These are phyloP conservation scores for Ustilago crameri DNA, from an alignment of 1,284 basidiomycete species.

Conservation along the genomic window DNA sequence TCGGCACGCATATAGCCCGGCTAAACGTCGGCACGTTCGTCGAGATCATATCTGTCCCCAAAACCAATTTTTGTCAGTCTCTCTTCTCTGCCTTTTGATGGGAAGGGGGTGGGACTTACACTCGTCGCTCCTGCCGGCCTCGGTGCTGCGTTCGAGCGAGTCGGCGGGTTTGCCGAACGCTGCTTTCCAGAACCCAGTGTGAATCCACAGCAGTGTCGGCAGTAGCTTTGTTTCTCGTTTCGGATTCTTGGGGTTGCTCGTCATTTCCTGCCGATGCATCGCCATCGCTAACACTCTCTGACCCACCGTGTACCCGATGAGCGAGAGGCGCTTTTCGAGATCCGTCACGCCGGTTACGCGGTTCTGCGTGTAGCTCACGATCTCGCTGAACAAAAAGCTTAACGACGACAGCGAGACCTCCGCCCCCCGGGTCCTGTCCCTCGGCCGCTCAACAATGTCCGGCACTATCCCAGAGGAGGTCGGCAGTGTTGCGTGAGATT, in stretches of 20 bases:
- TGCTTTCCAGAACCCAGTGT: constrained; percentile 84
- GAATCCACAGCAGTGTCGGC: constrained; percentile 63
- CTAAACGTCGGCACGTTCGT: constrained; percentile 94
- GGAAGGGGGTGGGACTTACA: constrained; percentile 74
- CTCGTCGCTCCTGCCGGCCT: constrained; percentile 83
- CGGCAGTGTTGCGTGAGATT: constrained; percentile 1
- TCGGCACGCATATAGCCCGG: constrained; percentile 88
- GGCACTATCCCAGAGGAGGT: constrained; percentile 22
- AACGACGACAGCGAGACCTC: constrained; percentile 54
- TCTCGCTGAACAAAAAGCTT: constrained; percentile 61
- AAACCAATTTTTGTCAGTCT: too few relatives aligned
- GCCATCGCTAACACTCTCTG: constrained; percentile 49
- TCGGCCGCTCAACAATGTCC: constrained; percentile 62
- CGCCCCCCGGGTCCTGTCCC: constrained; percentile 50
- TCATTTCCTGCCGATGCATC: constrained; percentile 55
- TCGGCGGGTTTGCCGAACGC: constrained; percentile 94
- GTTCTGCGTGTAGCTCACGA: constrained; percentile 82
- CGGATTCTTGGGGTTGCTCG: constrained; percentile 55
- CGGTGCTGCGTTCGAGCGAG: constrained; percentile 92
- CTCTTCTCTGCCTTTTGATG: too few relatives aligned
- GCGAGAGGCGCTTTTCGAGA: constrained; percentile 73
- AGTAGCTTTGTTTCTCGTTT: constrained; percentile 62
- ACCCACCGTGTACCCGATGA: constrained; percentile 61
- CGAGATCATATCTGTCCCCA: constrained; percentile 97
- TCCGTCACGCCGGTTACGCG: constrained; percentile 93